phyloP scores from a whole-genome alignment of 2,329 filamentous ascomycete genomes.

The Trichoderma sp. region DNA sequence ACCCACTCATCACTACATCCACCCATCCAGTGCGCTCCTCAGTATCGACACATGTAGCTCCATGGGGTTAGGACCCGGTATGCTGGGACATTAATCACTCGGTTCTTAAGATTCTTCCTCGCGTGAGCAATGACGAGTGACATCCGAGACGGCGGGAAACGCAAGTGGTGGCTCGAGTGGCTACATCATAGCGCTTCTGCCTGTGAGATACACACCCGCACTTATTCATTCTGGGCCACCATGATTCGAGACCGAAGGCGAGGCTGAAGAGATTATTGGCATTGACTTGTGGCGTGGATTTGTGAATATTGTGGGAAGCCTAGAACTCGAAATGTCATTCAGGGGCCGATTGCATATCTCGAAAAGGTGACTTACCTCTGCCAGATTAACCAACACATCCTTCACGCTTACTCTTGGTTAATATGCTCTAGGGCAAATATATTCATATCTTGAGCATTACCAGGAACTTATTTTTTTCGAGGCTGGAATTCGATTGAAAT shows the following conservation, averaged over 20 bases:
- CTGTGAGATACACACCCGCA: no score
- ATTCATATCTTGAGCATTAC: background rate
- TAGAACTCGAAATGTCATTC: background rate
- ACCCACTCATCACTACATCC: conserved; percentile 2
- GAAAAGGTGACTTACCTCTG: background rate
- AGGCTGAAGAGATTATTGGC: background rate
- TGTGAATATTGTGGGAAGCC: background rate
- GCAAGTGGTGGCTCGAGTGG: background rate
- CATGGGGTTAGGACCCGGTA: conserved; percentile 18
- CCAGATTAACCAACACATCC: background rate
- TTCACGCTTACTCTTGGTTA: background rate
- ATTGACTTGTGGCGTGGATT: background rate
- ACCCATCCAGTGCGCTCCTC: conserved; percentile 5
- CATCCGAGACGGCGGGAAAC: background rate
- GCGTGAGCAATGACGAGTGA: background rate
- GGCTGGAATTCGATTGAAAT: background rate
- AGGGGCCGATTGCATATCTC: background rate
- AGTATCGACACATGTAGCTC: background rate
- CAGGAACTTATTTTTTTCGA: background rate
- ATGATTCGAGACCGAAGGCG: background rate
- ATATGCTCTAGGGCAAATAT: background rate
- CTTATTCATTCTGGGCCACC: background rate
- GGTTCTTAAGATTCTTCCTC: background rate
- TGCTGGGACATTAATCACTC: background rate
- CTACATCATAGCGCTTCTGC: background rate